Evolutionary conservation across 2,329 filamentous ascomycete species (phyloP).

Genomic region (Neocucurbitaria cava): DNA sequence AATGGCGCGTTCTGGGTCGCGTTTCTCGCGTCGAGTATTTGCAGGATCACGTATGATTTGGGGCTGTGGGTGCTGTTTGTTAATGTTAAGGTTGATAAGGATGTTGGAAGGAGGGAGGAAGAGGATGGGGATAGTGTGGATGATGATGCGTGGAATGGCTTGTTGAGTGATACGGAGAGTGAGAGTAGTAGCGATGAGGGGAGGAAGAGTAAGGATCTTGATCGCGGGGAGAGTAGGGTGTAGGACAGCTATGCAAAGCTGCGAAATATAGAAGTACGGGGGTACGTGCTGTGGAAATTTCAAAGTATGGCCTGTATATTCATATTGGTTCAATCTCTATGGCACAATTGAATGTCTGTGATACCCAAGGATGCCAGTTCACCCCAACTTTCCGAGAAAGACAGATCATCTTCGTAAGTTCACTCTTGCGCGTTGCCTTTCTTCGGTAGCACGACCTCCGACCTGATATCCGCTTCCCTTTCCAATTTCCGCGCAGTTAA

Average conservation of each 20-base stretch:
- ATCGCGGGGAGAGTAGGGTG: constrained; percentile 11
- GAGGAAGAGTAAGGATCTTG: constrained; percentile 34
- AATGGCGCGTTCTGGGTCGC: constrained; percentile 47
- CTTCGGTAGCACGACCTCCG: too few species aligned
- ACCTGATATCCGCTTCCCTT: too few species aligned
- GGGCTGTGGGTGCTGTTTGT: constrained; percentile 49
- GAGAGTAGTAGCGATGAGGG: constrained; percentile 28
- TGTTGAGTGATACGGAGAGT: constrained; percentile 40
- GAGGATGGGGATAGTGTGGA: constrained; percentile 31
- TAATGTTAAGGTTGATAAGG: constrained; percentile 41
- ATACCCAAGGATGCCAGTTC: too few species aligned
- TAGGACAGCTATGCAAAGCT: constrained; percentile 2
- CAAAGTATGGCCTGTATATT: too few species aligned
- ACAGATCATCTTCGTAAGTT: too few species aligned
- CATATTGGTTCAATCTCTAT: too few species aligned
- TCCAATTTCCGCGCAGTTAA: too few species aligned
- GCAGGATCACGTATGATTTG: constrained; percentile 47
- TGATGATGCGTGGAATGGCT: constrained; percentile 38
- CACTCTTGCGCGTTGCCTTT: too few species aligned
- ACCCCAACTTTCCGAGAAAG: too few species aligned
- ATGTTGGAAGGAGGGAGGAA: constrained; percentile 20
- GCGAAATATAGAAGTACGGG: constrained; percentile 37
- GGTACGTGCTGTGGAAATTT: too few species aligned
- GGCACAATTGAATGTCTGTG: too few species aligned
- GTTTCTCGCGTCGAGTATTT: constrained; percentile 45